Evolutionary conservation across 129 eudicot genomes (phyloP).

Genomic region (Gnaphalium uliginosum): DNA sequence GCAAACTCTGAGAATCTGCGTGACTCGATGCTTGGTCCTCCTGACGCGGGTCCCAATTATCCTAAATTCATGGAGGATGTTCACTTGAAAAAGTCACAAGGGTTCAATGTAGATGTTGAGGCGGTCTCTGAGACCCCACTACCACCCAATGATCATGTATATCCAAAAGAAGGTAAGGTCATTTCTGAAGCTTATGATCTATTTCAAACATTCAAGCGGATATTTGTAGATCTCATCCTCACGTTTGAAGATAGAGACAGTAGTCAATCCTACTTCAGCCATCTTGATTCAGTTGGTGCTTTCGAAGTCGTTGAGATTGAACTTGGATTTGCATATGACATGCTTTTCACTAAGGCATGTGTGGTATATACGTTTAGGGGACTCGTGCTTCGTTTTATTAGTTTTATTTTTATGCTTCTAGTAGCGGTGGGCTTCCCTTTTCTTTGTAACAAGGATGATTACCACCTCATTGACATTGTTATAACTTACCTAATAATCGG

Average conservation of each 20-base stretch:
- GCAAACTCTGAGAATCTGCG: conserved; percentile 48
- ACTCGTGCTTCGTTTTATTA: conserved; percentile 33
- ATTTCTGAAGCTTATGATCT: conserved; percentile 38
- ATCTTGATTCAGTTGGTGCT: conserved; percentile 31
- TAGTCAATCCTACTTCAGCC: conserved; percentile 38
- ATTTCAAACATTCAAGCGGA: conserved; percentile 49
- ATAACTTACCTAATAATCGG: conserved; percentile 44
- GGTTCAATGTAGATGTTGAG: conserved; percentile 44
- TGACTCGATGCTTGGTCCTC: conserved; percentile 44
- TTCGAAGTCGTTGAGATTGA: conserved; percentile 52
- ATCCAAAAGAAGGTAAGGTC: conserved; percentile 10
- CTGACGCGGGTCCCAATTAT: conserved; percentile 68
- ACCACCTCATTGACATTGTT: conserved; percentile 28
- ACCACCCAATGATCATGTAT: conserved; percentile 9
- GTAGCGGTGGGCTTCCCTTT: conserved; percentile 31
- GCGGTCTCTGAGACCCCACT: conserved; percentile 42
- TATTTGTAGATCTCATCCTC: conserved; percentile 61
- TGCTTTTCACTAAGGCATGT: conserved; percentile 57
- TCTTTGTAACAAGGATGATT: conserved; percentile 24
- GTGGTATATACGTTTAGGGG: conserved; percentile 38
- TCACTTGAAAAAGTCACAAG: conserved; percentile 49
- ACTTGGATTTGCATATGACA: conserved; percentile 54
- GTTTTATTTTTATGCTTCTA: conserved; percentile 10
- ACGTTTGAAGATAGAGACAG: conserved; percentile 56
- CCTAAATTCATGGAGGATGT: conserved; percentile 47